Percentiles rank a stretch among this genome's conserved stretches.
Conservation (phyloP, 257 asterid species). For the Rhazya stricta region DNA sequence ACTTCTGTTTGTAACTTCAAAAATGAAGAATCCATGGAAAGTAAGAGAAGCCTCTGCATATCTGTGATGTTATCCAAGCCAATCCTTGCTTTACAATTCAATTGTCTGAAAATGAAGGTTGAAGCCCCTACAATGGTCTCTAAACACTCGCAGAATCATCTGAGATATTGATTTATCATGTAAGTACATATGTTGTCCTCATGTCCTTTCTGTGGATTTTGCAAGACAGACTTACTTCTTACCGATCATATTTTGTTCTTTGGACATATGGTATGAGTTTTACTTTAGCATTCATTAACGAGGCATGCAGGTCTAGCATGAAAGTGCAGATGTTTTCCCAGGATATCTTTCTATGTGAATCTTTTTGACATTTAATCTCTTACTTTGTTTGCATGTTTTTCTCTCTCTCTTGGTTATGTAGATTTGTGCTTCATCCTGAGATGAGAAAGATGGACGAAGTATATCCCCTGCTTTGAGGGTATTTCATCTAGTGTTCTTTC, state of each 20-base stretch:
- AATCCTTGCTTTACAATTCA: constrained; percentile 68
- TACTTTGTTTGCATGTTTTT: background rate
- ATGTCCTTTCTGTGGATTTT: background rate
- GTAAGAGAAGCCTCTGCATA: constrained; percentile 55
- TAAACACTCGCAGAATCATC: constrained; percentile 12
- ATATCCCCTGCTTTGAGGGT: background rate
- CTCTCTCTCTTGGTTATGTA: background rate
- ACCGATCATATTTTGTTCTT: background rate
- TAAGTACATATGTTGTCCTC: background rate
- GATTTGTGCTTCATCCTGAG: background rate
- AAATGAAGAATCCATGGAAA: constrained; percentile 18
- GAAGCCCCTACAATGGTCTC: constrained; percentile 67
- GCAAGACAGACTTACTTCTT: background rate
- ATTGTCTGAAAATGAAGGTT: constrained; percentile 65
- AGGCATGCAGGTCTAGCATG: background rate
- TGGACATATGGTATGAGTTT: background rate
- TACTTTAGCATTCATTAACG: background rate
- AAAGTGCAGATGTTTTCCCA: background rate
- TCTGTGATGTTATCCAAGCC: constrained; percentile 83
- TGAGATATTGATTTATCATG: constrained; percentile 3
- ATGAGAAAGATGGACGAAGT: background rate
- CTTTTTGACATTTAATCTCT: background rate
- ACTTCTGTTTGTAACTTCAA: constrained; percentile 10
- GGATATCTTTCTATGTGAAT: background rate
- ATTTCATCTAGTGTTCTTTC: background rate